Evolutionary conservation across 2,329 filamentous ascomycete species (phyloP).

Genomic region (Trichophyton mentagrophytes): DNA sequence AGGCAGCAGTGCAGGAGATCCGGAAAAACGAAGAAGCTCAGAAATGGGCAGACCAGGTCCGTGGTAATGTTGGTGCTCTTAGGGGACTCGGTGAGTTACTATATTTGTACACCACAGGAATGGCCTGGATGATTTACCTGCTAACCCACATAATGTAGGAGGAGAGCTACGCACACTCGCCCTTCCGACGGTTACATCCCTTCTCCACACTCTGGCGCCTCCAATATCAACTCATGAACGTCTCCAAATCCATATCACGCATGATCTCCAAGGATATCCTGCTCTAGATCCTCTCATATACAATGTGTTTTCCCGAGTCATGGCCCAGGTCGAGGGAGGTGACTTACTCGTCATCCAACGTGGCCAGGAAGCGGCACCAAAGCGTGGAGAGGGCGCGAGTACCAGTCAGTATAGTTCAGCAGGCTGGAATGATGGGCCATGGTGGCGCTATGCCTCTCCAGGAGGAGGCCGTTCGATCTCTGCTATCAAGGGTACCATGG

Average conservation of each 20-base stretch:
- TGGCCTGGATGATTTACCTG: background rate
- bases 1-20: slow-evolving; percentile 86
- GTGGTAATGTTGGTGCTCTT: slow-evolving; percentile 71
- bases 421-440: slow-evolving; percentile 83
- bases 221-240: slow-evolving; percentile 95
- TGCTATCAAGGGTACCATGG: slow-evolving; percentile 63
- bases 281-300: slow-evolving; percentile 88
- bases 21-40: slow-evolving; percentile 94
- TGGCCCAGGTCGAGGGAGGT: slow-evolving; percentile 97
- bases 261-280: slow-evolving; percentile 89
- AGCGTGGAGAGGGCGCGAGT: slow-evolving; percentile 38
- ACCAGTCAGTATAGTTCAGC: slow-evolving; percentile 16
- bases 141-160: slow-evolving; percentile 39
- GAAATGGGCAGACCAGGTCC: slow-evolving; percentile 88
- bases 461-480: slow-evolving; percentile 61
- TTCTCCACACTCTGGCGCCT: slow-evolving; percentile 87
- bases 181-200: slow-evolving; percentile 84
- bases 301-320: slow-evolving; percentile 81
- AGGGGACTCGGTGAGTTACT: slow-evolving; percentile 51
- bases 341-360: slow-evolving; percentile 90
- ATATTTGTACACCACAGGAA: slow-evolving; percentile 21
- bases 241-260: slow-evolving; percentile 91
- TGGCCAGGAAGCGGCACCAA: slow-evolving; percentile 68
- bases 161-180: slow-evolving; percentile 77
- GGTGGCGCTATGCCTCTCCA: slow-evolving; percentile 61